Evolutionary conservation across 768 basidiomycete species (phyloP).

Genomic region (Dendrothele bispora): DNA sequence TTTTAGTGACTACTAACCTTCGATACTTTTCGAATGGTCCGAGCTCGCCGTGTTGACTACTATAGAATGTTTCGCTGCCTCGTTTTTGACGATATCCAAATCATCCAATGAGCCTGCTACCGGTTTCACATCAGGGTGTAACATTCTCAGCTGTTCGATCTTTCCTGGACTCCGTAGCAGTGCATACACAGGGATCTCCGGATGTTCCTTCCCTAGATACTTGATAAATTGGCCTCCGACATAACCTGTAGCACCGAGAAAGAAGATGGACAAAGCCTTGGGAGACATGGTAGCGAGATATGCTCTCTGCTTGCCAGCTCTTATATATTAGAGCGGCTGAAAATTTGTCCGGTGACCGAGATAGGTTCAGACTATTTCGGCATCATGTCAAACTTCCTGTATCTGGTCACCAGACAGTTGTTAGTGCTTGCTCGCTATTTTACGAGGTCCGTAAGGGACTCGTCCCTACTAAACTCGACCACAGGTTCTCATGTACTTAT

Average conservation of each 20-base stretch:
- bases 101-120: constrained; percentile 41
- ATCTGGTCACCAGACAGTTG: no score
- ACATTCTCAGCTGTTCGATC: constrained; percentile 23
- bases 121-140: constrained; percentile 33
- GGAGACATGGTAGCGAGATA: no score
- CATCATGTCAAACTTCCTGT: no score
- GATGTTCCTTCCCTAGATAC: constrained; percentile 29
- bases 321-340: no score
- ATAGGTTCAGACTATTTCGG: no score
- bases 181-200: constrained; percentile 32
- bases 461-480: no score
- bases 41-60: constrained; percentile 43
- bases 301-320: no score
- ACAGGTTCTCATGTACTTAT: no score
- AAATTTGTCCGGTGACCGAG: no score
- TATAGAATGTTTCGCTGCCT: constrained; percentile 34
- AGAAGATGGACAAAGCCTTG: constrained; percentile 35
- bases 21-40: constrained; percentile 34
- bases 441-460: no score
- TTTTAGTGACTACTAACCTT: constrained; percentile 20
- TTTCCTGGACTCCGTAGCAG: constrained; percentile 35
- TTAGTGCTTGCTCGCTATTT: no score
- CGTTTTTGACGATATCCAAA: constrained; percentile 30
- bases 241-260: constrained; percentile 45
- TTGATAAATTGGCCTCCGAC: constrained; percentile 40